Percentiles rank a stretch among this genome's conserved stretches.
These are phyloP conservation scores for Bryoerythrophyllum caledonicum DNA, from an alignment of 225 moss, liverwort and hornwort species.

Conservation along the genomic window DNA sequence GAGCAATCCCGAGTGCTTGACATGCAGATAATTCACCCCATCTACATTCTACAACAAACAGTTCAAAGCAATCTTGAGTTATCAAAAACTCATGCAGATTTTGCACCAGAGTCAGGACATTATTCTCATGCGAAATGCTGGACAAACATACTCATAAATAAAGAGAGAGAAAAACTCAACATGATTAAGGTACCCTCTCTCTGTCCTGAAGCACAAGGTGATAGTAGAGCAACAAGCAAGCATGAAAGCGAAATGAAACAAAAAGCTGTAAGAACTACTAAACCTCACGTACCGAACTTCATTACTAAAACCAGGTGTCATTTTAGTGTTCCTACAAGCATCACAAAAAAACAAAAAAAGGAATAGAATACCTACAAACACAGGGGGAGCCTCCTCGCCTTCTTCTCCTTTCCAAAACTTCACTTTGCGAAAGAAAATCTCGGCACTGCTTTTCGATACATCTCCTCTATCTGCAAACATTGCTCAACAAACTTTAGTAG, in stretches of 20 bases:
- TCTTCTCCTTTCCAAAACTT: conserved; percentile 99
- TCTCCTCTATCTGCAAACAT: conserved; percentile 79
- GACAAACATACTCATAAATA: not conserved
- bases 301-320: too few relatives aligned
- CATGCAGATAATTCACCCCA: conserved; percentile 93
- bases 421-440: conserved; percentile 97
- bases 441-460: conserved; percentile 96
- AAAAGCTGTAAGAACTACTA: not conserved
- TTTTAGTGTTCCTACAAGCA: not conserved
- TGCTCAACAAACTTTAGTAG: conserved; percentile 14
- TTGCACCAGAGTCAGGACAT: not conserved
- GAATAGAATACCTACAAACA: conserved; percentile 95
- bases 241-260: not conserved
- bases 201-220: not conserved
- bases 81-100: not conserved
- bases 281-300: not conserved
- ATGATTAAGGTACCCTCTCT: conserved; percentile 5
- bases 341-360: conserved; percentile 11
- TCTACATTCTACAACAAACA: conserved; percentile 60
- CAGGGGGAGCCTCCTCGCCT: conserved; percentile 99
- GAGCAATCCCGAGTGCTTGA: conserved; percentile 94
- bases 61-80: conserved; percentile 6
- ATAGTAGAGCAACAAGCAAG: conserved; percentile 6
- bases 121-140: not conserved
- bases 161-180: not conserved